Evolutionary conservation across 305 asterid genomes (phyloP).

Genomic region (Solanum chacoense): DNA sequence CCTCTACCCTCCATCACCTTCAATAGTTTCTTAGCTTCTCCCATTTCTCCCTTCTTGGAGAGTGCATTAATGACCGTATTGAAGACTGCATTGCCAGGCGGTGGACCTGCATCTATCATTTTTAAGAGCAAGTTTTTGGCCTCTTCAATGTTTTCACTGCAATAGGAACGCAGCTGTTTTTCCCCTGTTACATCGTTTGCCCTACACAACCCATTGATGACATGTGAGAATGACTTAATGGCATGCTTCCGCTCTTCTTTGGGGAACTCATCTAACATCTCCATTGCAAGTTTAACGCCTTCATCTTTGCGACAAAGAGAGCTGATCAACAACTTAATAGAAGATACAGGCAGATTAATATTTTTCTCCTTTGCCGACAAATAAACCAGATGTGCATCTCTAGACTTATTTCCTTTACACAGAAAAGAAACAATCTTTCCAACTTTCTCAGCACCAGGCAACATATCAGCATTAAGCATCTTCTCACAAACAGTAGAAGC

Average conservation of each 20-base stretch:
- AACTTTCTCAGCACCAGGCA: conserved; percentile 45
- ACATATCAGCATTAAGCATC: conserved; percentile 49
- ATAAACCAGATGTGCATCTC: conserved; percentile 70
- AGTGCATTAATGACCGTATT: conserved; percentile 58
- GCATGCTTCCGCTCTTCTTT: conserved; percentile 38
- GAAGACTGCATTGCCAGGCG: conserved; percentile 64
- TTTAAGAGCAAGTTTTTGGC: conserved; percentile 49
- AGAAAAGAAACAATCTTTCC: conserved; percentile 53
- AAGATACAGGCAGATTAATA: conserved; percentile 28
- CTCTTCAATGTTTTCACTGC: conserved; percentile 34
- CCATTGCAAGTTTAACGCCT: conserved; percentile 45
- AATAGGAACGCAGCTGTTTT: background rate
- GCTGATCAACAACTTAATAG: conserved; percentile 34
- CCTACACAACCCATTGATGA: conserved; percentile 55
- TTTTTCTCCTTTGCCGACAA: conserved; percentile 51
- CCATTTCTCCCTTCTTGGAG: conserved; percentile 45
- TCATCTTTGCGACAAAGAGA: conserved; percentile 43
- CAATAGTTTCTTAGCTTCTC: conserved; percentile 40
- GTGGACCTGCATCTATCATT: conserved; percentile 69
- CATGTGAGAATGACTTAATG: conserved; percentile 42
- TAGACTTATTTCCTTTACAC: conserved; percentile 54
- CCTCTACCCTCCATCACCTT: conserved; percentile 63
- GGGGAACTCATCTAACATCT: conserved; percentile 43
- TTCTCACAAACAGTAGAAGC: conserved; percentile 53
- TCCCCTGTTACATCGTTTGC: conserved; percentile 30